Base-by-base conservation (phyloP, 1,139 yeast species). In the Zygosaccharomyces sapae region DNA sequence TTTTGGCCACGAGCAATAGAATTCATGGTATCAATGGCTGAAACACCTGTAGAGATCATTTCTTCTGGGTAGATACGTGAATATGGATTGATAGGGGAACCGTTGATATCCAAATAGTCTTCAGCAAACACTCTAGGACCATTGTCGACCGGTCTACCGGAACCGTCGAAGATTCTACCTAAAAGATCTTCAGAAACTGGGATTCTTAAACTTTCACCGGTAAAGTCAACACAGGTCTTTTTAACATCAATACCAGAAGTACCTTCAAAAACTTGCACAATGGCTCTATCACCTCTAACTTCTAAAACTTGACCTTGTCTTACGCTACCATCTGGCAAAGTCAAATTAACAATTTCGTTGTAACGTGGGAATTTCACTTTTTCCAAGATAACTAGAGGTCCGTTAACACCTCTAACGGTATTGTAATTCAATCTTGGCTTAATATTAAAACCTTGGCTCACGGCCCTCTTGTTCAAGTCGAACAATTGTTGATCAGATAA, bases 1-100 rank as follows among this genome's bases (percentile, higher is more conserved):
- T 94, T 94, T 74, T 92, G 99, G 60, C 99, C 99, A 80, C 99
- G 87, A 53, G 99, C 99, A 77, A 92, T 92, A 37, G 98, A 90
- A 73, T 92, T 94, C 97, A 94, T 92, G 50, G 97, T 90, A 70
- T 92, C 99, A 65, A 92, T 94, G 41, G 98, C 96, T 43, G 97
- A 89, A 57, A 92, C 78, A 79, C 99, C 99, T 22, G 98, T 92
- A 47, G 97, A 89, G 63, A 92, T 92, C 98, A 92, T 92, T 76
- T 92, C 99, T 75, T 92, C 98, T 20, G 99, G 99, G 68, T 94
- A 92, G 60, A 92, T 92, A 75, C 99, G 94, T 43, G 97, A 95
- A 69, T 73, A 92, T 44, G 99, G 99, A 69, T 92, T 92, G 69
- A 92, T 92, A 63, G 99, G 98, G 36, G 97, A 89, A 52, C 99